These are phyloP conservation scores for Nakataea oryzae DNA, from an alignment of 2,329 filamentous ascomycete genomes.

Conservation along the genomic window DNA sequence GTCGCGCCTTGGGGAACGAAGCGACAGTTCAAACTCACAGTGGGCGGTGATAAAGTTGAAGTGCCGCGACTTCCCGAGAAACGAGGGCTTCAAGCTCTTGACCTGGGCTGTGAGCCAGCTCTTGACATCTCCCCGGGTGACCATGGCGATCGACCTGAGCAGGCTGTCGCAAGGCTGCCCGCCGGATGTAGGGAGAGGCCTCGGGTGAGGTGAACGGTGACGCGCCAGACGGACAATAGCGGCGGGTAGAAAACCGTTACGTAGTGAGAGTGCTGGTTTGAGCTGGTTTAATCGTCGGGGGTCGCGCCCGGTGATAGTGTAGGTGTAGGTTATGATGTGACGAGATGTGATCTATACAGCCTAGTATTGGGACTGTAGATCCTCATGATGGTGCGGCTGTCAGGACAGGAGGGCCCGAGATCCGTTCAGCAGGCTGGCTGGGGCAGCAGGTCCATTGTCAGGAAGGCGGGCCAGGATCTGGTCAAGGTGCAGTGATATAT, in stretches of 20 bases:
- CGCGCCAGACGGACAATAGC: not conserved
- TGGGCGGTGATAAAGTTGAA: conserved; percentile 78
- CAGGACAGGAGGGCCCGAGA: not conserved
- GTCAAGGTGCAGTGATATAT: not conserved
- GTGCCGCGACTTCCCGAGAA: conserved; percentile 50
- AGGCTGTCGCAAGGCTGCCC: not conserved
- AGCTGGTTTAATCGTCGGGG: not conserved
- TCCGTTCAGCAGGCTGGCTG: not conserved
- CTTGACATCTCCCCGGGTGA: not conserved
- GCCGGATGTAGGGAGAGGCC: not conserved
- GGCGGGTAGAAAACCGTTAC: not conserved
- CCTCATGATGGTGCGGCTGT: not conserved
- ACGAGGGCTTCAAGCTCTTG: conserved; percentile 41
- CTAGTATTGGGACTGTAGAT: not conserved
- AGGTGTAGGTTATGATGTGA: not conserved
- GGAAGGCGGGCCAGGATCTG: not conserved
- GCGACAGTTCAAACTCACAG: conserved; percentile 41
- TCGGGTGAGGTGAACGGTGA: not conserved
- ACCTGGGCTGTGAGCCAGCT: conserved; percentile 28
- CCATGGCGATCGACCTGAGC: not conserved
- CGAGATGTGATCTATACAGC: not conserved
- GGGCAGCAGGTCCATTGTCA: not conserved
- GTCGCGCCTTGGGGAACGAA: not conserved
- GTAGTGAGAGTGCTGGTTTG: not conserved
- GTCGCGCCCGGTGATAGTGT: not conserved